These are phyloP conservation scores for Hansenula sp. DNA, from an alignment of 1,139 yeast genomes.

Conservation along the genomic window DNA sequence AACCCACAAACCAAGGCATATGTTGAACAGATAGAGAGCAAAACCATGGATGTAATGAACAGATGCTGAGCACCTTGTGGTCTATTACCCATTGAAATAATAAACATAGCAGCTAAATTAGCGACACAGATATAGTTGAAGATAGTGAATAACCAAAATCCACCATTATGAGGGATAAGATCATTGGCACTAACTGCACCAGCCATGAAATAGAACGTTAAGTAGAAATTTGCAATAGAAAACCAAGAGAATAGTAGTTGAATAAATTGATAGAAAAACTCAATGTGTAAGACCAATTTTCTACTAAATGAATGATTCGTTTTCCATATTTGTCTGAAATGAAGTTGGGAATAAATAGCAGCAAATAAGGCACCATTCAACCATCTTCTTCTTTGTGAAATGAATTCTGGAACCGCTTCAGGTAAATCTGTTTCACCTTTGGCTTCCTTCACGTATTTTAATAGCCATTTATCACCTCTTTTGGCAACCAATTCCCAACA, in stretches of 20 bases:
- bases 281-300: constrained; percentile 76
- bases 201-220: constrained; percentile 89
- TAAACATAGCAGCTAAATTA: constrained; percentile 77
- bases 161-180: constrained; percentile 61
- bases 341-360: constrained; percentile 81
- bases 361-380: constrained; percentile 97
- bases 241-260: constrained; percentile 81
- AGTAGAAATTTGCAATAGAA: constrained; percentile 83
- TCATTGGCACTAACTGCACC: constrained; percentile 65
- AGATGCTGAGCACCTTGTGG: constrained; percentile 86
- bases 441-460: constrained; percentile 89
- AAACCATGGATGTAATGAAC: constrained; percentile 66
- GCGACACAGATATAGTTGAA: constrained; percentile 82
- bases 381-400: constrained; percentile 97
- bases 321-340: constrained; percentile 75
- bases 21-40: constrained; percentile 73
- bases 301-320: constrained; percentile 80
- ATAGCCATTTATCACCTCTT: constrained; percentile 81
- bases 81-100: constrained; percentile 91
- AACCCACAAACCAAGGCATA: constrained; percentile 84
- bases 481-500: constrained; percentile 98
- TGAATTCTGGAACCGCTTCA: constrained; percentile 82
- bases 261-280: constrained; percentile 77
- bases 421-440: constrained; percentile 98
- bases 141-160: constrained; percentile 75